A percentile compares a stretch with the other conserved stretches of the same genome.
phyloP scores from a whole-genome alignment of 129 eudicot species.

The Helichrysum umbraculigerum region DNA sequence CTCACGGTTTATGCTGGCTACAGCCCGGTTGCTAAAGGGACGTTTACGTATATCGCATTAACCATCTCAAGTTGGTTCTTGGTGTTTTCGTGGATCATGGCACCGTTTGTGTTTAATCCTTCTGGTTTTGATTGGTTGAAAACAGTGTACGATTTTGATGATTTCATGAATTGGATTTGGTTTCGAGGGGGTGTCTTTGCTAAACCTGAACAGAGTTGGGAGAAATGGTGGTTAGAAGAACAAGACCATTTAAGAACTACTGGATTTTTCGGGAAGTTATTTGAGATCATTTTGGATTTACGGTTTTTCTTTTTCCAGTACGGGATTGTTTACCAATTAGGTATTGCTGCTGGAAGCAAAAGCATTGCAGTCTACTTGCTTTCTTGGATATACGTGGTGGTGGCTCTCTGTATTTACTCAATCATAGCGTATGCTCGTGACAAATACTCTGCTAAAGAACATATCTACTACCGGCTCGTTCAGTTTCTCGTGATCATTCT shows the following conservation, averaged over 20 bases:
- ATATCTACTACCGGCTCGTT: slow-evolving; percentile 78
- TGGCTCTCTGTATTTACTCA: slow-evolving; percentile 52
- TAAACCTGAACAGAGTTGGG: slow-evolving; percentile 88
- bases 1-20: slow-evolving; percentile 69
- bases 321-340: slow-evolving; percentile 78
- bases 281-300: slow-evolving; percentile 70
- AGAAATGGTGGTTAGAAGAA: slow-evolving; percentile 89
- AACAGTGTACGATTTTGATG: slow-evolving; percentile 81
- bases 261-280: slow-evolving; percentile 65
- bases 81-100: slow-evolving; percentile 84
- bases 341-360: slow-evolving; percentile 69
- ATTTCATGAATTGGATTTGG: slow-evolving; percentile 91
- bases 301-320: slow-evolving; percentile 92
- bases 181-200: slow-evolving; percentile 74
- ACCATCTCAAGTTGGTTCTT: slow-evolving; percentile 84
- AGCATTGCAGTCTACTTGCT: slow-evolving; percentile 78
- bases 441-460: slow-evolving; percentile 60
- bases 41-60: slow-evolving; percentile 71
- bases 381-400: slow-evolving; percentile 70
- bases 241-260: slow-evolving; percentile 90
- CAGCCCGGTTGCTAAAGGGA: slow-evolving; percentile 66
- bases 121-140: slow-evolving; percentile 91
- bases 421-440: slow-evolving; percentile 62
- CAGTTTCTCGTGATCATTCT: slow-evolving; percentile 69
- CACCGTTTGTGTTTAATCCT: slow-evolving; percentile 84